phyloP scores from a whole-genome alignment of 306 rosid genomes.

The Casuarina glauca region DNA sequence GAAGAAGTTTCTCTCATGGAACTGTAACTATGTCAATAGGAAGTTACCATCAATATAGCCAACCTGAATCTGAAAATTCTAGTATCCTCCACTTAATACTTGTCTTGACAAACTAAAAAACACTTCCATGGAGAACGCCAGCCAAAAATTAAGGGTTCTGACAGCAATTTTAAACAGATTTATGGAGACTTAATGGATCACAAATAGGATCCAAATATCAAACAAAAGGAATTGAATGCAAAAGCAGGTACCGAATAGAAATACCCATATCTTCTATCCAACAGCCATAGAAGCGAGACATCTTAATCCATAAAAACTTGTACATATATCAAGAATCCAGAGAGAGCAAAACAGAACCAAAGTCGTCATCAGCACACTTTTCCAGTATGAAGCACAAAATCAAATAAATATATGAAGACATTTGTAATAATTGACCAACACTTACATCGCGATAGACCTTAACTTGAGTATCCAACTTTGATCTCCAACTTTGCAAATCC shows the following conservation, averaged over 20 bases:
- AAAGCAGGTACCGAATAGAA: background rate
- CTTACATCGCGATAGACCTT: conserved; percentile 84
- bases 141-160: background rate
- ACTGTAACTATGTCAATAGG: background rate
- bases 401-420: background rate
- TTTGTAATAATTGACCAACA: conserved; percentile 9
- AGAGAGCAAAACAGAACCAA: background rate
- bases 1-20: background rate
- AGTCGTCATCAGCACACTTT: background rate
- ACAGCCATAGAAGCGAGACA: background rate
- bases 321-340: background rate
- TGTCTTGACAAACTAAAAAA: background rate
- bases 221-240: background rate
- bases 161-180: background rate
- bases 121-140: background rate
- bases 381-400: background rate
- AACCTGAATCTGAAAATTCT: background rate
- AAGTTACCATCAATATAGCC: background rate
- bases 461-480: conserved; percentile 83
- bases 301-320: background rate
- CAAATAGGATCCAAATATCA: background rate
- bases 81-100: background rate
- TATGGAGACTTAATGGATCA: background rate
- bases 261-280: background rate
- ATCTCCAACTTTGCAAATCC: conserved; percentile 98